Conservation (phyloP, 306 rosid genomes). For the Glycine soja region DNA sequence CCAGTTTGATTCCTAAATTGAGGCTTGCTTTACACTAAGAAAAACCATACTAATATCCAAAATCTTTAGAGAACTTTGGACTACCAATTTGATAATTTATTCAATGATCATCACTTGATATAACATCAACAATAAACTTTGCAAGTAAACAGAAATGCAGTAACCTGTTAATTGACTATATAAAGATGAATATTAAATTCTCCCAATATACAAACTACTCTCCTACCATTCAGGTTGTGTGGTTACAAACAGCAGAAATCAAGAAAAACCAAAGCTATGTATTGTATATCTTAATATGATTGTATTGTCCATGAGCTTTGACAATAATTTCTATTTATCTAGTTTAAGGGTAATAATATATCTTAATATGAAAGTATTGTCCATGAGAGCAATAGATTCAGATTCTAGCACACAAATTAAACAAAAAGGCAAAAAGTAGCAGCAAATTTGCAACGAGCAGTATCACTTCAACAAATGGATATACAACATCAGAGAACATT, state of each 20-base stretch:
- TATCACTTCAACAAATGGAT: constrained; percentile 20
- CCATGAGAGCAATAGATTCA: constrained; percentile 3
- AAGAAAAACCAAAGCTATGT: neutral
- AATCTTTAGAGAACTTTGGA: neutral
- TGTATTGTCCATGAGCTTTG: no score
- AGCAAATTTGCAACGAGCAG: constrained; percentile 32
- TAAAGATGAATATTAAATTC: constrained; percentile 1
- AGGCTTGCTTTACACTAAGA: constrained; percentile 10
- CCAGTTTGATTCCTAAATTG: constrained; percentile 2
- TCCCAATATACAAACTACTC: neutral
- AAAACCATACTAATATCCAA: neutral
- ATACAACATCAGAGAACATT: constrained; percentile 36
- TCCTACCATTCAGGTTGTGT: constrained; percentile 1
- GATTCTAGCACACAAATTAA: constrained; percentile 17
- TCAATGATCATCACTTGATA: neutral
- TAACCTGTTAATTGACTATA: neutral
- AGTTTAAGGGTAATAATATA: neutral
- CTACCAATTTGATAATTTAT: neutral
- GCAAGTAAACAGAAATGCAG: constrained; percentile 30
- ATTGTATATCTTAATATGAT: no score
- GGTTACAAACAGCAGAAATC: constrained; percentile 8
- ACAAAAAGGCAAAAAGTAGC: constrained; percentile 33
- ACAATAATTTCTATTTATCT: no score
- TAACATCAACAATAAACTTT: constrained; percentile 23
- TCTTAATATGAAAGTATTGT: constrained; percentile 19